These are phyloP conservation scores for Paecilomyces sp. DNA, from an alignment of 2,329 filamentous ascomycete species.

Conservation along the genomic window DNA sequence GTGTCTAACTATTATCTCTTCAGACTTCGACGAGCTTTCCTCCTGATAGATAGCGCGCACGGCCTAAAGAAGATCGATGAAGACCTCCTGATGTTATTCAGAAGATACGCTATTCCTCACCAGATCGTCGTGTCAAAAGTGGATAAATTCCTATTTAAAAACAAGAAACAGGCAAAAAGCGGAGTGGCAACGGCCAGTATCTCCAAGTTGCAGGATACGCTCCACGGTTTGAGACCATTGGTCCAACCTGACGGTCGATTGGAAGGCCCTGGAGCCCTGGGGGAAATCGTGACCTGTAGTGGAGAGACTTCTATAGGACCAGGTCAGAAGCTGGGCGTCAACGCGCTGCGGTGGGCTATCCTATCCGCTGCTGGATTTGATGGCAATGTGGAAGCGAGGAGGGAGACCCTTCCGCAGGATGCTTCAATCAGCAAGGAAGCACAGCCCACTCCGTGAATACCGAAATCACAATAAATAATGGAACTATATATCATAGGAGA, in stretches of 20 bases:
- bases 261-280: conserved; percentile 38
- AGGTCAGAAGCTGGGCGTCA: conserved; percentile 50
- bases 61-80: conserved; percentile 57
- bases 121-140: conserved; percentile 62
- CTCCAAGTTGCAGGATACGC: conserved; percentile 30
- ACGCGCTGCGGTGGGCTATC: conserved; percentile 58
- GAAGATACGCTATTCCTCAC: conserved; percentile 51
- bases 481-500: neutral
- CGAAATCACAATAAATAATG: neutral
- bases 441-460: neutral
- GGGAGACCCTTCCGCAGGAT: neutral
- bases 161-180: conserved; percentile 20
- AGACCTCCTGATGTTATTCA: conserved; percentile 50
- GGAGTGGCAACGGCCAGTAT: conserved; percentile 20
- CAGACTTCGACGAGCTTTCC: conserved; percentile 53
- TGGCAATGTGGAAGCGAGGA: conserved; percentile 18
- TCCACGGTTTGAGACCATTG: conserved; percentile 31
- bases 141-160: conserved; percentile 47
- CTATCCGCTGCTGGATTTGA: conserved; percentile 56
- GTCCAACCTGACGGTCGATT: conserved; percentile 38
- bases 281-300: conserved; percentile 56
- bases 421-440: neutral
- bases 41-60: conserved; percentile 58
- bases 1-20: neutral
- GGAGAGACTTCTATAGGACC: conserved; percentile 41